phyloP scores from a whole-genome alignment of 169 alveolate genomes.

The Plasmodium yoelii region DNA sequence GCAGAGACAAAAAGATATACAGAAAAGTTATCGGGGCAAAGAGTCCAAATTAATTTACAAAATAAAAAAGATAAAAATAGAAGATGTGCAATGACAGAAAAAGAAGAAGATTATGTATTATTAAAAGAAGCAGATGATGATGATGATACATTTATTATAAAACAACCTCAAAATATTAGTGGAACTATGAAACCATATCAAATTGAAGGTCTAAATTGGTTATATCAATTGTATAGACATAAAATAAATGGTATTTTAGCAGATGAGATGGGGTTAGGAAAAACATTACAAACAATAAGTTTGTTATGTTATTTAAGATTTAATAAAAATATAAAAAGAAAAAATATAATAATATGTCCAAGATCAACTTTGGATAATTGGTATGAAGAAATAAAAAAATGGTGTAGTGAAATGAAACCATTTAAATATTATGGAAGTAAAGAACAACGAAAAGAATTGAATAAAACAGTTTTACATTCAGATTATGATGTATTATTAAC shows the following conservation, averaged over 20 bases:
- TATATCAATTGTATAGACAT: conserved; percentile 94
- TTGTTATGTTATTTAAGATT: conserved; percentile 93
- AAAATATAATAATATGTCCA: conserved; percentile 97
- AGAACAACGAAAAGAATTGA: conserved; percentile 90
- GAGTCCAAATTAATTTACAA: conserved; percentile 32
- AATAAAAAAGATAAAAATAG: conserved; percentile 9
- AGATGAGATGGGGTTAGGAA: conserved; percentile 99
- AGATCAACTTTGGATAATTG: conserved; percentile 97
- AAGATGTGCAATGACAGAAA: conserved; percentile 62
- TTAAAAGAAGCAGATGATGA: conserved; percentile 55
- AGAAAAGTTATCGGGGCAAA: conserved; percentile 62
- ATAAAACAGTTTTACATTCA: conserved; percentile 80
- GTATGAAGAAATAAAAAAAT: conserved; percentile 96
- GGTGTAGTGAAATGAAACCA: conserved; percentile 95
- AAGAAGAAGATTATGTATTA: conserved; percentile 63
- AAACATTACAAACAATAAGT: conserved; percentile 97
- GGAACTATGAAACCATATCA: conserved; percentile 96
- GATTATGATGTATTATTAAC: conserved; percentile 95
- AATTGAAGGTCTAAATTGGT: conserved; percentile 97
- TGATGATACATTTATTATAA: conserved; percentile 36
- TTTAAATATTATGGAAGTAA: conserved; percentile 96
- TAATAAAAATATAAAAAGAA: conserved; percentile 94
- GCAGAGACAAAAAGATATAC: conserved; percentile 53
- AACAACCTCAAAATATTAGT: conserved; percentile 79
- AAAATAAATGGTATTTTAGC: conserved; percentile 98